Base-by-base conservation (phyloP, 164 flowering plant genomes). In the Piper longum region DNA sequence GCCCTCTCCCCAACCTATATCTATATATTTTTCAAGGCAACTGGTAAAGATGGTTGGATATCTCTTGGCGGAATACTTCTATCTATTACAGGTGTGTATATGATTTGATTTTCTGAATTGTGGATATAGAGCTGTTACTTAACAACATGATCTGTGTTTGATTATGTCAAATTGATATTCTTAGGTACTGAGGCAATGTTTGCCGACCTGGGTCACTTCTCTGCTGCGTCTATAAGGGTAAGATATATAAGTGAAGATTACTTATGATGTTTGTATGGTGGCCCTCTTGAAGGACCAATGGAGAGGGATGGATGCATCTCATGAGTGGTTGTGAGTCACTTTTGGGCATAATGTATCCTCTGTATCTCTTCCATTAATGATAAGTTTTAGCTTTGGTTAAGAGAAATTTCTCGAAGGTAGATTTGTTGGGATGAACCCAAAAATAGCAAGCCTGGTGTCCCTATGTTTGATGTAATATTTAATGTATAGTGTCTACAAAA, bases 1-100 rank as follows among this genome's bases (percentile, higher is more conserved):
- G 95, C 90, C 45, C 76, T 85, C 64, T 87, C 88, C 69, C 95
- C 90, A 52, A 62, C 74, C 67, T 87, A 85, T 64, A 78, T 82
- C 14, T 73, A 69, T 73, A 70, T 70, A 61, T 85, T 81, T 78
- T 85, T 87, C 51, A 74, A 56, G 60, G 66, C 61, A 55, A 81
- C 85, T 2, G 95, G 95, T 62, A 80, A 64, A 71, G 81, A 85
- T 71, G 90, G 90, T 51, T 83, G 86, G 88, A 66, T 74, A 58
- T 78, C 90, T 71, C 83, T 87, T 64, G 87, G 82, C 60, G 89
- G 89, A 66, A 62, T 85, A 60, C 70, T 85, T 64, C 77, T 87
- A 16, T 82, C 80, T 54, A 64, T 78, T 17, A 79, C 87, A 71
- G 95, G 95, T 85, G 67, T 70, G 16, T 58, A 48, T 57, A 9